Conservation (phyloP, 2,329 filamentous ascomycete genomes). For the Pestalotiopsis sp. region DNA sequence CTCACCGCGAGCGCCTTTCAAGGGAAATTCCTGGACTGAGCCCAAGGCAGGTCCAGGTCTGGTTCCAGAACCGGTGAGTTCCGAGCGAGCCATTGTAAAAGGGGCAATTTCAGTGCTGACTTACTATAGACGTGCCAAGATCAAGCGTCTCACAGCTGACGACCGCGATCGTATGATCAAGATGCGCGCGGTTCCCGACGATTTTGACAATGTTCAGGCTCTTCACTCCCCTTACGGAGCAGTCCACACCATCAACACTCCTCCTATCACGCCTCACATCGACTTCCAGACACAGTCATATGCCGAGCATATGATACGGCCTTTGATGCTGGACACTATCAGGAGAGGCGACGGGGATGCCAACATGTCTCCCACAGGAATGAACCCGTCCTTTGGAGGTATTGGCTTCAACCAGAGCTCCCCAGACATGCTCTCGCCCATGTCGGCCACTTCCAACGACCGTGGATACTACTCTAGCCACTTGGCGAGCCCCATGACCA, state of each 20-base stretch:
- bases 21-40: constrained; percentile 89
- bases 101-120: constrained; percentile 17
- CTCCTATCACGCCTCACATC: constrained; percentile 49
- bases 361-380: constrained; percentile 66
- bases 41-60: constrained; percentile 92
- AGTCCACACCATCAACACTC: constrained; percentile 52
- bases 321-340: constrained; percentile 69
- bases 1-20: constrained; percentile 83
- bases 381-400: constrained; percentile 68
- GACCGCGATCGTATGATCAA: constrained; percentile 72
- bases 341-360: constrained; percentile 65
- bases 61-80: constrained; percentile 93
- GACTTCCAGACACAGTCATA: constrained; percentile 53
- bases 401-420: constrained; percentile 62
- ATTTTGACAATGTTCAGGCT: constrained; percentile 71
- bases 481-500: constrained; percentile 47
- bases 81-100: background rate
- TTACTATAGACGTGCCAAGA: constrained; percentile 62
- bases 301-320: constrained; percentile 64
- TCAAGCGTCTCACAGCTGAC: constrained; percentile 70
- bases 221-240: constrained; percentile 69
- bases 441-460: constrained; percentile 56
- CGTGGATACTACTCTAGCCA: constrained; percentile 56
- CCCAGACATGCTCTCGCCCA: constrained; percentile 58
- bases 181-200: constrained; percentile 71